phyloP scores from a whole-genome alignment of 1,139 yeast species.

The Geotrichum klebahnii region DNA sequence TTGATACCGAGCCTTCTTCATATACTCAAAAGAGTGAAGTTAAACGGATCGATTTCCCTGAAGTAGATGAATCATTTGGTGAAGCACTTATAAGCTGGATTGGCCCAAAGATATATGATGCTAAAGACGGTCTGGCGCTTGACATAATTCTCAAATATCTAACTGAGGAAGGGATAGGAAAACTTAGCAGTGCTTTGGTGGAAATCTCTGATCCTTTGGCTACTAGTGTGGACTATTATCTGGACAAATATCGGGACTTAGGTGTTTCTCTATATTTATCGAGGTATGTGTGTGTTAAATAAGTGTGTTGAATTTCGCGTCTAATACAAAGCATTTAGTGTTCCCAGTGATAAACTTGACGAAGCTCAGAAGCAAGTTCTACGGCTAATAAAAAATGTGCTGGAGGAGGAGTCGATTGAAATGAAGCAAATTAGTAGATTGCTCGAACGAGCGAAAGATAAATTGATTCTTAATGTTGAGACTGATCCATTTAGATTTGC shows the following conservation, averaged over 20 bases:
- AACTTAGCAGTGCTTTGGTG: constrained; percentile 64
- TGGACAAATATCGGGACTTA: constrained; percentile 38
- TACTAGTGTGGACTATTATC: constrained; percentile 63
- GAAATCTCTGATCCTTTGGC: constrained; percentile 83
- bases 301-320: too few relatives aligned
- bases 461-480: constrained; percentile 62
- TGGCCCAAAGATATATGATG: constrained; percentile 63
- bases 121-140: constrained; percentile 58
- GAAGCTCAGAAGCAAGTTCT: constrained; percentile 53
- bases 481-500: constrained; percentile 59
- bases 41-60: constrained; percentile 73
- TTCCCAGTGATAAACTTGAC: constrained; percentile 62
- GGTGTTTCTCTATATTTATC: constrained; percentile 18
- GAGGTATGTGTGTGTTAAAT: constrained; percentile 15
- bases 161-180: constrained; percentile 57
- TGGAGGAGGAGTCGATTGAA: constrained; percentile 51
- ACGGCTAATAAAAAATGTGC: constrained; percentile 50
- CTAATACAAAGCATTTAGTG: constrained; percentile 57
- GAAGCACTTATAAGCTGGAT: constrained; percentile 74
- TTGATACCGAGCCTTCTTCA: constrained; percentile 58
- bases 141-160: constrained; percentile 72
- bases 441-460: constrained; percentile 60
- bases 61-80: constrained; percentile 80
- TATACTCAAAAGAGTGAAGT: constrained; percentile 41
- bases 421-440: constrained; percentile 61